Evolutionary conservation across 495 filamentous ascomycete species (phyloP), one percentile per base, ranked within the genome.

Genomic region (Lasiosphaeria ovina): DNA sequence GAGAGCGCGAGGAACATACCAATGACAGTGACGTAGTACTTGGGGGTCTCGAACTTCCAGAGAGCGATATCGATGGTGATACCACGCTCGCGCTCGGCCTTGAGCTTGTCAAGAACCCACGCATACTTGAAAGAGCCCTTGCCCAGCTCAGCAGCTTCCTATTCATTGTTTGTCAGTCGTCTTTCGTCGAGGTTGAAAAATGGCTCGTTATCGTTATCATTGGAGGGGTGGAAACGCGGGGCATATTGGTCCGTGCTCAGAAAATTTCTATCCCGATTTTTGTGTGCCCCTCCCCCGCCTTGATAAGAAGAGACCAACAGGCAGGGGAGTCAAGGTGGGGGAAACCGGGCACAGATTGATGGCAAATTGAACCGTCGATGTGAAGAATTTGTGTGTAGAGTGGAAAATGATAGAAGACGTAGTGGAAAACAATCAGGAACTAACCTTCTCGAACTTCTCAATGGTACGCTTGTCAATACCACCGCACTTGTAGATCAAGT

Each of bases 41-140:
- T 94, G 73, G 88, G 84, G 73, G 94, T 98, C 85, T 98, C 92
- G 87, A 98, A 98, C 90, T 97, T 98, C 94, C 94, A 98, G 83
- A 98, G 92, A 74, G 95, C 94, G 77, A 98, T 98, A 79, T 98
- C 94, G 79, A 98, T 98, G 83, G 94, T 98, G 90, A 98, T 98
- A 96, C 94, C 94, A 92, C 94, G 94, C 86, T 98, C 94, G 90
- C 94, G 94, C 92, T 98, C 94, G 70, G 94, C 92, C 92, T 98
- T 98, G 74, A 98, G 89, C 83, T 98, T 98, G 90, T 98, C 94
- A 77, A 98, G 87, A 84, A 98, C 94, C 94, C 94, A 98, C 69
- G 94, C 94, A 83, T 98, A 98, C 87, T 98, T 98, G 92, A 98
- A 98, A 77, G 94, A 98, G 83, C 94, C 94, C 87, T 98, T 98